A percentile compares a stretch with the other conserved stretches of the same genome.
These are phyloP conservation scores for Cyberlindnera euphorbiae DNA, from an alignment of 805 yeast genomes.

Conservation along the genomic window DNA sequence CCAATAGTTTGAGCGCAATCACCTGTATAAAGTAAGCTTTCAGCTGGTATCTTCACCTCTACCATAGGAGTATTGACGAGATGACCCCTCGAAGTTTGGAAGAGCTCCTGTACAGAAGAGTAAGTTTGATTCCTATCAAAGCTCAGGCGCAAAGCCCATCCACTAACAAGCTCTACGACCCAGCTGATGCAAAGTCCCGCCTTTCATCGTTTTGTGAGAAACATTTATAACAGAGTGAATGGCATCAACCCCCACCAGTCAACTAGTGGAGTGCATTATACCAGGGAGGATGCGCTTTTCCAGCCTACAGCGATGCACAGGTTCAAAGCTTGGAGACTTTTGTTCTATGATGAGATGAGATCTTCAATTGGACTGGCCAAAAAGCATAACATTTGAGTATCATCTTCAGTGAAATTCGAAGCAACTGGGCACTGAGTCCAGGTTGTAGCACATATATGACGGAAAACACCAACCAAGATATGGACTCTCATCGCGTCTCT, in stretches of 20 bases:
- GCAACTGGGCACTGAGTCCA: constrained; percentile 12
- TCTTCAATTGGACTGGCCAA: constrained; percentile 44
- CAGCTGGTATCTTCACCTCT: no score
- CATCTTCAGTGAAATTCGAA: no score
- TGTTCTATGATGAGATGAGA: constrained; percentile 60
- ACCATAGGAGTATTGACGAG: no score
- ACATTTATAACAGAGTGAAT: constrained; percentile 59
- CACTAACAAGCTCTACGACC: constrained; percentile 2
- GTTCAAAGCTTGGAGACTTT: constrained; percentile 51
- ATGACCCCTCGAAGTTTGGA: constrained; percentile 36
- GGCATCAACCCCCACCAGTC: constrained; percentile 39
- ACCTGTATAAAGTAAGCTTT: no score
- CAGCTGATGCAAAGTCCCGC: constrained; percentile 49
- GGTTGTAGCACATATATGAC: constrained; percentile 14
- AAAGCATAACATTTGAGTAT: constrained; percentile 14
- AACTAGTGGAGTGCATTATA: constrained; percentile 28
- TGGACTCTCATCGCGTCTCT: no score
- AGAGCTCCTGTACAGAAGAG: constrained; percentile 36
- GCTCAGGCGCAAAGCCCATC: not conserved
- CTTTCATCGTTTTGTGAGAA: constrained; percentile 59
- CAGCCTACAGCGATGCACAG: constrained; percentile 52
- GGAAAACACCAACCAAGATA: constrained; percentile 26
- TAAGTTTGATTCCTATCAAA: constrained; percentile 6
- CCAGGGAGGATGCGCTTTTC: constrained; percentile 17
- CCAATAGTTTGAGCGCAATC: no score